phyloP scores from a whole-genome alignment of 805 yeast species.

The Kregervanrija pseudodelftensis region DNA sequence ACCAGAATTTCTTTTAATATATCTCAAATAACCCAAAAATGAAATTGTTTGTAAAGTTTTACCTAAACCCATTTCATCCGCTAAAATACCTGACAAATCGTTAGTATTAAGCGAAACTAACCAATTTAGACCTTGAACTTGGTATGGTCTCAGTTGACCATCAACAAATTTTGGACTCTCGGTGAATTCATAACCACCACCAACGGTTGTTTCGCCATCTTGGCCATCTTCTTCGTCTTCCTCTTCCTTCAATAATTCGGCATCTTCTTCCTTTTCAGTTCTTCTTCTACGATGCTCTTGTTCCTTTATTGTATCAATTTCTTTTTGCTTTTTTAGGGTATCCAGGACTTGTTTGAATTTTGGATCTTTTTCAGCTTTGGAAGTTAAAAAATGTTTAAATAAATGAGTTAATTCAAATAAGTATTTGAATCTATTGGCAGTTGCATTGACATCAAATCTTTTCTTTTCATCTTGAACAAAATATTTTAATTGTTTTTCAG shows the following conservation, averaged over 20 bases:
- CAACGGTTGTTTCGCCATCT: slow-evolving; percentile 12
- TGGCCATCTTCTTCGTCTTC: slow-evolving; percentile 24
- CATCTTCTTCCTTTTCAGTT: slow-evolving; percentile 75
- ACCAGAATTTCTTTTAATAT: slow-evolving; percentile 50
- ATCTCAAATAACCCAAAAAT: slow-evolving; percentile 64
- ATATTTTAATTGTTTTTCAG: slow-evolving; percentile 18
- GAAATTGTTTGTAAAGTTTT: slow-evolving; percentile 77
- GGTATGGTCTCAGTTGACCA: slow-evolving; percentile 66
- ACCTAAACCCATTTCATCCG: slow-evolving; percentile 85
- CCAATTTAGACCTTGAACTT: slow-evolving; percentile 79
- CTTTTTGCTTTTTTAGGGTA: slow-evolving; percentile 20
- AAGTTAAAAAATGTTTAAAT: slow-evolving; percentile 61
- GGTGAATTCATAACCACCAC: slow-evolving; percentile 37
- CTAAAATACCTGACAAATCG: slow-evolving; percentile 66
- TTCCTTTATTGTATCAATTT: slow-evolving; percentile 6
- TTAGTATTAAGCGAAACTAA: slow-evolving; percentile 60
- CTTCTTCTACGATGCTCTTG: slow-evolving; percentile 49
- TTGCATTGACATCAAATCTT: slow-evolving; percentile 46
- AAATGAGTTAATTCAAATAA: slow-evolving; percentile 57
- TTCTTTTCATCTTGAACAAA: slow-evolving; percentile 27
- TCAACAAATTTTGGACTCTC: slow-evolving; percentile 46
- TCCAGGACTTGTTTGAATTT: slow-evolving; percentile 47
- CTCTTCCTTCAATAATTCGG: slow-evolving; percentile 59
- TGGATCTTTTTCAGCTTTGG: slow-evolving; percentile 57
- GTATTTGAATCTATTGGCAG: slow-evolving; percentile 62